Evolutionary conservation across 805 yeast genomes (phyloP).

Genomic region (Cyberlindnera subsufficiens): DNA sequence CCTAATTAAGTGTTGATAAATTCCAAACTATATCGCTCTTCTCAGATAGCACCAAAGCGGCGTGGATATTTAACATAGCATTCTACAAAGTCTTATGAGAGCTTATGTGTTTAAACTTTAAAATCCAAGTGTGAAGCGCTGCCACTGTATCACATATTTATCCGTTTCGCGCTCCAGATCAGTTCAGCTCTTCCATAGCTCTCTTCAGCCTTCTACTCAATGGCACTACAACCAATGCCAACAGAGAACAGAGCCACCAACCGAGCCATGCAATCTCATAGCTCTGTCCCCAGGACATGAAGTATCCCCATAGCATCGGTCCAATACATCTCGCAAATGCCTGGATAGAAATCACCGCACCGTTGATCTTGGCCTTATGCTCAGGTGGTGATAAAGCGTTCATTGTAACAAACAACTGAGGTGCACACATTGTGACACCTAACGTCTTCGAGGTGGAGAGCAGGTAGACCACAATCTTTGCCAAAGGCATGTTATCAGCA

Average conservation of each 20-base stretch:
- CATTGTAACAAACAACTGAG: constrained; percentile 12
- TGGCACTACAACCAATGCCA: constrained; percentile 1
- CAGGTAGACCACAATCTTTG: constrained; percentile 5
- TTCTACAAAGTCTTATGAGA: too few species aligned
- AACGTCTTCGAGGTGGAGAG: constrained; percentile 7
- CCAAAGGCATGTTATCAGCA: constrained; percentile 6
- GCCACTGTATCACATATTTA: too few species aligned
- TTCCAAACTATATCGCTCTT: too few species aligned
- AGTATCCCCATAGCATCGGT: constrained; percentile 13
- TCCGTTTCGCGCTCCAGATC: too few species aligned
- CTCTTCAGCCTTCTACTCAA: not conserved
- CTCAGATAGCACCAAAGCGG: too few species aligned
- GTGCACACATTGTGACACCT: constrained; percentile 5
- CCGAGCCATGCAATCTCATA: constrained; percentile 13
- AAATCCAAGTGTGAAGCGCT: too few species aligned
- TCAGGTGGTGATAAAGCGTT: constrained; percentile 11
- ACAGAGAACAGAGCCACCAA: constrained; percentile 11
- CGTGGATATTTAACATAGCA: too few species aligned
- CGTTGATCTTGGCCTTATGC: constrained; percentile 12
- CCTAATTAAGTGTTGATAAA: too few species aligned
- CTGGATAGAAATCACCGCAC: constrained; percentile 8
- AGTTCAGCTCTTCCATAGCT: not conserved
- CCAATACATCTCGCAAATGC: constrained; percentile 12
- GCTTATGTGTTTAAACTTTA: too few species aligned
- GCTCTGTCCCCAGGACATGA: constrained; percentile 14